These are phyloP conservation scores for Baeospora myosura DNA, from an alignment of 1,284 basidiomycete species.

Conservation along the genomic window DNA sequence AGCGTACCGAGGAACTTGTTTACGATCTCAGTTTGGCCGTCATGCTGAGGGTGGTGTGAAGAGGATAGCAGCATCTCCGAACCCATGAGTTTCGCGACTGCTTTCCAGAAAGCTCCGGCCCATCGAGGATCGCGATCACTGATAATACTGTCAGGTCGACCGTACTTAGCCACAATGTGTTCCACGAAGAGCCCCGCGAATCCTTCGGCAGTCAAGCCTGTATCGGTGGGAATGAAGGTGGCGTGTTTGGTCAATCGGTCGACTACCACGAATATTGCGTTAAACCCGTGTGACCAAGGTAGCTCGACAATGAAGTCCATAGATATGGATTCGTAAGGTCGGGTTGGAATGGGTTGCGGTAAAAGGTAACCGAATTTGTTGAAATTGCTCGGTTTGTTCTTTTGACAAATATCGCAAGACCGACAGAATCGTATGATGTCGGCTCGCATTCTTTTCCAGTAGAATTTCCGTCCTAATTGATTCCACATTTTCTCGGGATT, in stretches of 20 bases:
- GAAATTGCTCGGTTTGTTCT: neutral
- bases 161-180: neutral
- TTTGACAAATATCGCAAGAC: neutral
- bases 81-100: neutral
- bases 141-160: neutral
- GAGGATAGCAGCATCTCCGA: neutral
- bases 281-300: neutral
- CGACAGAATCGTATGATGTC: neutral
- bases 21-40: neutral
- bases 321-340: constrained; percentile 1
- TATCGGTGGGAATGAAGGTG: neutral
- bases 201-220: neutral
- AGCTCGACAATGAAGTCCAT: constrained; percentile 2
- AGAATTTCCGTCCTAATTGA: too few species aligned
- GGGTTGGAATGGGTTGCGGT: neutral
- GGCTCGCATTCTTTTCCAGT: neutral
- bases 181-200: neutral
- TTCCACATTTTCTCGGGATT: too few species aligned
- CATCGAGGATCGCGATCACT: neutral
- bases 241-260: neutral
- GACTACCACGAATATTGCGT: neutral
- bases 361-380: neutral
- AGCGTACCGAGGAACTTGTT: neutral
- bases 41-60: neutral
- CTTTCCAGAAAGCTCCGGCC: neutral